Percentiles rank a stretch among this genome's conserved stretches.
These are phyloP conservation scores for Pseudocercospora vitis DNA, from an alignment of 2,329 filamentous ascomycete species.

Conservation along the genomic window DNA sequence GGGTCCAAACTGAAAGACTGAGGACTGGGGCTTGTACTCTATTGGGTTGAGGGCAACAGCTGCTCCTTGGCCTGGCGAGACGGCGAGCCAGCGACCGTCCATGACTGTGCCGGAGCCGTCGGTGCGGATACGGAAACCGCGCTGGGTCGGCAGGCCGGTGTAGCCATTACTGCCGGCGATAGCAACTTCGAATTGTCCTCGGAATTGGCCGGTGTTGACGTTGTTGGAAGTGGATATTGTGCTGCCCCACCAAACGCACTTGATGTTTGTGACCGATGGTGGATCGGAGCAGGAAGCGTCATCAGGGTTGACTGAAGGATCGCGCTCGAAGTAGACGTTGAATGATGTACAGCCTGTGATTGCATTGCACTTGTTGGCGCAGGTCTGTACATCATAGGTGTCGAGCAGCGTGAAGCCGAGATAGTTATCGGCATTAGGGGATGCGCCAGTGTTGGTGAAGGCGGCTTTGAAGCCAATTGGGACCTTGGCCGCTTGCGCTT, in stretches of 20 bases:
- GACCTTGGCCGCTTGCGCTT: constrained; percentile 11
- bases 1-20: constrained; percentile 15
- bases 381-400: constrained; percentile 27
- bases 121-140: constrained; percentile 14
- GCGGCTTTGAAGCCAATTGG: constrained; percentile 16
- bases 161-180: constrained; percentile 45
- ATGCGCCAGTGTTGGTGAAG: constrained; percentile 19
- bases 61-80: constrained; percentile 16
- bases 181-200: constrained; percentile 40
- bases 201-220: constrained; percentile 38
- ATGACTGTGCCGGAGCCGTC: constrained; percentile 11
- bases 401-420: constrained; percentile 6
- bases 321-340: constrained; percentile 36
- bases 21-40: constrained; percentile 15
- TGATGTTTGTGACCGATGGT: constrained; percentile 36
- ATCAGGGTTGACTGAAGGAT: constrained; percentile 38
- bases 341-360: constrained; percentile 27
- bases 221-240: constrained; percentile 31
- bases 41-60: constrained; percentile 16
- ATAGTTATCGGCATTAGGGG: constrained; percentile 15
- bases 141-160: constrained; percentile 10
- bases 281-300: constrained; percentile 37
- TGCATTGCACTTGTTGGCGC: constrained; percentile 25
- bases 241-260: constrained; percentile 41
- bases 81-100: constrained; percentile 27